Evolutionary conservation across 1,284 basidiomycete genomes (phyloP).

Genomic region (Filobasidium uniguttulatum): DNA sequence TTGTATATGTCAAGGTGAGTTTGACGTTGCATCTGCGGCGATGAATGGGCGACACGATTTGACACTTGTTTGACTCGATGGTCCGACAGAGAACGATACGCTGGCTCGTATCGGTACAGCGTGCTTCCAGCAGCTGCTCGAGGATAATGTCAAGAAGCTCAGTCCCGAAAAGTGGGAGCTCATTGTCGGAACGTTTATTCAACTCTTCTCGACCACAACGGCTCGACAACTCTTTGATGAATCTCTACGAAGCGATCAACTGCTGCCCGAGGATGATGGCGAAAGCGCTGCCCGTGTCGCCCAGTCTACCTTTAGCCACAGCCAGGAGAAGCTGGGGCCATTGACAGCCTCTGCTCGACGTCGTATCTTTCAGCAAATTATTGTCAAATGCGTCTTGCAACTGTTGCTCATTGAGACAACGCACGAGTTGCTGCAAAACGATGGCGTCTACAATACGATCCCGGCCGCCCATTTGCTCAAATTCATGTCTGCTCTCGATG

Average conservation of each 20-base stretch:
- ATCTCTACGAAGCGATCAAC: conserved; percentile 63
- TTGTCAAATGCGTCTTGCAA: conserved; percentile 98
- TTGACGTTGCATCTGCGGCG: background rate
- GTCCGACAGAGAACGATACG: conserved; percentile 95
- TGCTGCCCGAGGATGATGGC: conserved; percentile 43
- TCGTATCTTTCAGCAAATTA: conserved; percentile 94
- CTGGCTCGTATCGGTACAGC: conserved; percentile 95
- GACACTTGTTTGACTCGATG: background rate
- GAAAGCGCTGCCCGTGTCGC: conserved; percentile 4
- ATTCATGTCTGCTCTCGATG: conserved; percentile 87
- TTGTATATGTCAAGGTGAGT: conserved; percentile 93
- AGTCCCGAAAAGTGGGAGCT: conserved; percentile 77
- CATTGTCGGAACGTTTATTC: conserved; percentile 85
- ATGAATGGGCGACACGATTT: background rate
- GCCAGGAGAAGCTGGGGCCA: conserved; percentile 7
- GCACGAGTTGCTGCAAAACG: conserved; percentile 84
- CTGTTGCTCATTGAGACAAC: conserved; percentile 94
- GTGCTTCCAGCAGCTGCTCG: conserved; percentile 88
- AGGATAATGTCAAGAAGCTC: conserved; percentile 84
- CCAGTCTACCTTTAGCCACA: background rate
- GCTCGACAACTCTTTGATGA: conserved; percentile 96
- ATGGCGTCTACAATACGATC: conserved; percentile 83
- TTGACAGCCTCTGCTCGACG: conserved; percentile 51
- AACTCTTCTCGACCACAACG: conserved; percentile 91
- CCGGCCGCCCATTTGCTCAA: conserved; percentile 84